Evolutionary conservation across 371 early-diverging fungal genomes (phyloP), one percentile per base, ranked within the genome.

Genomic region (Mucor lusitanicus): DNA sequence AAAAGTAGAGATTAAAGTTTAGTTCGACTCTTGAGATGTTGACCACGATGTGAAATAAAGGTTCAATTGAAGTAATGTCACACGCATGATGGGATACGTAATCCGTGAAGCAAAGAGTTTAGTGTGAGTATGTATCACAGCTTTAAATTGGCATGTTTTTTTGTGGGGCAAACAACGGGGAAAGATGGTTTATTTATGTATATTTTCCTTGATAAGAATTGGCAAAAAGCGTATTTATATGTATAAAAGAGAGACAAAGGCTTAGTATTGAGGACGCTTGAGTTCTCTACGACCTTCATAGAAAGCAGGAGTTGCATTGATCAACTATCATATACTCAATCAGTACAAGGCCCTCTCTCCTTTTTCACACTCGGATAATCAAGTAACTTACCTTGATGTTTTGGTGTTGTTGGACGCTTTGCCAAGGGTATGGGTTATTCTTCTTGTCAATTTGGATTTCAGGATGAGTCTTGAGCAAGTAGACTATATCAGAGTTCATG

Each of bases 361-460:
- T 11, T 32, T 44, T 21, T 17, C 44, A 15, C 33, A 23, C n/a
- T 35, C 35, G 6, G 17, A 37, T 9, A 37, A 0, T 2, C 6
- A n/a, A 30, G 30, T 32, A 39, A 17, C 33, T 64, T 76, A 82
- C 75, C 79, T 82, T 82, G 46, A 78, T 78, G 55, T 80, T 80
- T 50, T 80, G 61, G 57, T 82, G 79, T 55, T 82, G 83, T 65
- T 82, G 63, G 25, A 82, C 75, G 21, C 68, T 75, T 46, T 74
- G 65, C 83, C 83, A 82, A 63, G 83, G 83, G 40, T 71, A 70
- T 32, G 82, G 82, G 67, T 80, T 80, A 50, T 80, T 80, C 67
- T 78, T 76, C 37, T 73, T 73, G 61, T 82, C 80, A 56, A 82
- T 69, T n/a, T 76, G 70, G 33, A 82, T 78, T 57, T 82, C 83